A percentile compares a stretch with the other conserved stretches of the same genome.
phyloP scores from a whole-genome alignment of 108 stramenopile species.

The Nannochloropsis salina region DNA sequence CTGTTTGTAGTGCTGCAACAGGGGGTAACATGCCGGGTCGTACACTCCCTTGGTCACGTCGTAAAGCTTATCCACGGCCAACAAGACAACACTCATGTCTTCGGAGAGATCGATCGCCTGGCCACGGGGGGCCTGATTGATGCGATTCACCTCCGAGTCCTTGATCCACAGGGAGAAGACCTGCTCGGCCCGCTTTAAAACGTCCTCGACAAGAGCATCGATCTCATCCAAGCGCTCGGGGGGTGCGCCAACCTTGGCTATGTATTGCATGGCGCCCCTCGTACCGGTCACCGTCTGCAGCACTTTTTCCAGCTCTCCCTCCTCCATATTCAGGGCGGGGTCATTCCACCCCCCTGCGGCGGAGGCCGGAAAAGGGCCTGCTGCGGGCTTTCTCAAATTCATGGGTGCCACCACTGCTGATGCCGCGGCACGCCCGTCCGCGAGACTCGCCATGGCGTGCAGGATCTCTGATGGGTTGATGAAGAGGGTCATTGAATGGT shows the following conservation, averaged over 20 bases:
- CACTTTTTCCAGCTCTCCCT: neutral
- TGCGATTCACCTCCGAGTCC: slow-evolving; percentile 48
- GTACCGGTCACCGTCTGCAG: neutral
- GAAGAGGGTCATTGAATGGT: too few species aligned
- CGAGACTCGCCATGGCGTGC: neutral
- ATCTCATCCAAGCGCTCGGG: neutral
- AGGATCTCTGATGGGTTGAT: too few species aligned
- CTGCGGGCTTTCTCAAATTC: neutral
- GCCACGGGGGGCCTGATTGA: slow-evolving; percentile 37
- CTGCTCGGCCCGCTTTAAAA: neutral
- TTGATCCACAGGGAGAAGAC: slow-evolving; percentile 43
- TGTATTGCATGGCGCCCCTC: neutral
- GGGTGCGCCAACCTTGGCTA: neutral
- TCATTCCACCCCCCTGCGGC: neutral
- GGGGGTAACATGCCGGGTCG: slow-evolving; percentile 49
- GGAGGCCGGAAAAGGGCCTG: neutral
- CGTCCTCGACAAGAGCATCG: neutral
- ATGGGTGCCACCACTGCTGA: neutral
- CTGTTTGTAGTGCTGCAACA: slow-evolving; percentile 51
- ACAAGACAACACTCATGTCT: slow-evolving; percentile 44
- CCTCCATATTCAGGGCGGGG: neutral
- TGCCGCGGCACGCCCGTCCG: slow-evolving; percentile 3
- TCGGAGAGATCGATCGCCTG: slow-evolving; percentile 44
- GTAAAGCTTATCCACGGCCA: slow-evolving; percentile 47
- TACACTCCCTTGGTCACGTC: slow-evolving; percentile 51